phyloP scores from a whole-genome alignment of 2,329 filamentous ascomycete genomes.

The Emergomyces pasteurianus region DNA sequence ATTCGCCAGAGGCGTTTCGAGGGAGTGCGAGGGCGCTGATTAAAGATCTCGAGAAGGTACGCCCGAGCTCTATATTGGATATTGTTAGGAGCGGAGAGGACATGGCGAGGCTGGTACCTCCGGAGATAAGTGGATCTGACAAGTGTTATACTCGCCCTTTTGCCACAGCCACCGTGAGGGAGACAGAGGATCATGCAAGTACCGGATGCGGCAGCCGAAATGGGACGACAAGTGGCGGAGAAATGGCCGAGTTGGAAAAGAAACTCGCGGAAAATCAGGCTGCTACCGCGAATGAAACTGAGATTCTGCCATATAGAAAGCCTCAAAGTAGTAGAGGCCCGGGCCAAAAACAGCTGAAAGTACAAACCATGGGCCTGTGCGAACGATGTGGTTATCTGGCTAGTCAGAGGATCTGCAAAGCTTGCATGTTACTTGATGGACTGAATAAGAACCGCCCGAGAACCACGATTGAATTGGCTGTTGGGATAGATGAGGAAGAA shows the following conservation, averaged over 20 bases:
- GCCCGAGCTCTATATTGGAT: conserved; percentile 88
- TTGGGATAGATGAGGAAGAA: conserved; percentile 38
- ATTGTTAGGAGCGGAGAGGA: conserved; percentile 92
- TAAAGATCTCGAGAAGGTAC: conserved; percentile 86
- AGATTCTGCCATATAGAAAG: conserved; percentile 37
- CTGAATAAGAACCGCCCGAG: conserved; percentile 61
- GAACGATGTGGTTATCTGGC: conserved; percentile 89
- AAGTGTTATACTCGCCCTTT: conserved; percentile 13
- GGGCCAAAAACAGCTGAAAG: conserved; percentile 47
- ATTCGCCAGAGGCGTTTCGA: conserved; percentile 91
- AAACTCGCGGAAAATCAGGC: conserved; percentile 54
- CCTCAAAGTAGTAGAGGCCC: conserved; percentile 12
- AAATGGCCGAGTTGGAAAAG: conserved; percentile 74
- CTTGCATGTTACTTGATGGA: conserved; percentile 77
- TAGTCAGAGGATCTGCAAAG: conserved; percentile 87
- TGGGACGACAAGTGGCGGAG: conserved; percentile 54
- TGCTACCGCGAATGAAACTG: conserved; percentile 51
- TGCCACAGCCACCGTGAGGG: conserved; percentile 25
- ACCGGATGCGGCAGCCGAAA: conserved; percentile 67
- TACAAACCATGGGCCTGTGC: conserved; percentile 58
- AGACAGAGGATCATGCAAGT: conserved; percentile 42
- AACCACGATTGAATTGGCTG: conserved; percentile 31
- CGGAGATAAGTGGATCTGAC: conserved; percentile 35
- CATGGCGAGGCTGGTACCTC: conserved; percentile 77
- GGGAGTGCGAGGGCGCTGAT: conserved; percentile 85